Conservation (phyloP, 495 filamentous ascomycete genomes). For the Venustampulla echinocandica region DNA sequence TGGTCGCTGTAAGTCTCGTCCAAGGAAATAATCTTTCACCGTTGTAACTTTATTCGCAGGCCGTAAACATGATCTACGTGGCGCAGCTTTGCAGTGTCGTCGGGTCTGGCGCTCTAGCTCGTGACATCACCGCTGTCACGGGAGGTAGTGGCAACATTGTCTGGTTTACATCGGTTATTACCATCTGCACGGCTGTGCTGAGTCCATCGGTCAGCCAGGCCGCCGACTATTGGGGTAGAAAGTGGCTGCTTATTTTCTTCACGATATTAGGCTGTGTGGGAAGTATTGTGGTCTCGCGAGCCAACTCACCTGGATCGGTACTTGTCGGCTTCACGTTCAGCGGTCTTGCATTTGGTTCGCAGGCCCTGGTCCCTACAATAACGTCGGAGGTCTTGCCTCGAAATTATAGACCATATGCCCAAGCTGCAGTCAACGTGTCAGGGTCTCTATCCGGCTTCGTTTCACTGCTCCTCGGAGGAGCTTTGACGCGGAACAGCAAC, state of each 20-base stretch:
- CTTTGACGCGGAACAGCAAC: constrained; percentile 19
- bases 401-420: constrained; percentile 23
- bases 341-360: constrained; percentile 25
- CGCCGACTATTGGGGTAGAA: constrained; percentile 30
- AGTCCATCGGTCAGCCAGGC: constrained; percentile 27
- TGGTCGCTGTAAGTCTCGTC: too few relatives aligned
- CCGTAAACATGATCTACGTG: too few relatives aligned
- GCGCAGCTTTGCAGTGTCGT: too few relatives aligned
- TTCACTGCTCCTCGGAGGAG: constrained; percentile 21
- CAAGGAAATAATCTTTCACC: too few relatives aligned
- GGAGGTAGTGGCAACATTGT: too few relatives aligned
- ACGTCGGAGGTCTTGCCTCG: constrained; percentile 29
- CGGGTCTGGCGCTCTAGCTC: too few relatives aligned
- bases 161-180: constrained; percentile 24
- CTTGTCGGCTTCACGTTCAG: constrained; percentile 27
- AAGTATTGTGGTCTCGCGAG: constrained; percentile 25
- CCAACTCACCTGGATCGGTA: constrained; percentile 25
- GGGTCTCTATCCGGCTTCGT: constrained; percentile 15
- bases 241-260: constrained; percentile 26
- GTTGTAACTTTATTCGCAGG: too few relatives aligned
- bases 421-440: constrained; percentile 23
- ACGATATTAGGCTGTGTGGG: constrained; percentile 27
- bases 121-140: too few relatives aligned
- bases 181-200: constrained; percentile 25
- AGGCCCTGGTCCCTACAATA: constrained; percentile 30